Evolutionary conservation across 192 early-diverging fungal genomes (phyloP).

Genomic region (Umbelopsis vinacea): DNA sequence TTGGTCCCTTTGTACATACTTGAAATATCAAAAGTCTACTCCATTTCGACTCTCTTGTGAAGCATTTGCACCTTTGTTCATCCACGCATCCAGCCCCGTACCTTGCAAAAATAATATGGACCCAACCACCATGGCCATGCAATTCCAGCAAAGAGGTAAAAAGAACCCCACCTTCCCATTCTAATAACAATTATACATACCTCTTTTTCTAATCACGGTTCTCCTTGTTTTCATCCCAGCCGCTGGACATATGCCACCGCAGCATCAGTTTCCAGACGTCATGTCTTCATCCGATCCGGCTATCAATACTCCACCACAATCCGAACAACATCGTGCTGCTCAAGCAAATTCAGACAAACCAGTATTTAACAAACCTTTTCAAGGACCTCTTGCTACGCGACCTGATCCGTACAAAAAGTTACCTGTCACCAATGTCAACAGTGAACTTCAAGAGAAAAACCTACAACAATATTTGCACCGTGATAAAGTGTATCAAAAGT

Average conservation of each 20-base stretch:
- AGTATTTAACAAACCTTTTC: not conserved
- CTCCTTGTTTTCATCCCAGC: not conserved
- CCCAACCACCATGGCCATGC: constrained; percentile 13
- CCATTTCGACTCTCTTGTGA: not conserved
- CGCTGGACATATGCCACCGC: not conserved
- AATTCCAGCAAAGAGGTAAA: constrained; percentile 7
- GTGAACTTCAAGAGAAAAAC: constrained; percentile 26
- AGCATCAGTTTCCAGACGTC: not conserved
- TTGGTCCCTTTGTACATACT: constrained; percentile 6
- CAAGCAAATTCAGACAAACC: not conserved
- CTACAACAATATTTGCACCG: constrained; percentile 47
- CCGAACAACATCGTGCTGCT: not conserved
- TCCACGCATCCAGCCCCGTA: not conserved
- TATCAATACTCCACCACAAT: not conserved
- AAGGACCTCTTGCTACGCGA: not conserved
- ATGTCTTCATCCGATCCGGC: not conserved
- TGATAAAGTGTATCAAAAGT: constrained; percentile 51
- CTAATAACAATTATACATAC: not conserved
- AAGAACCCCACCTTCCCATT: no score
- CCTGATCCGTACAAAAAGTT: constrained; percentile 16
- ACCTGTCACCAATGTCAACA: constrained; percentile 13
- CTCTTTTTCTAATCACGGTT: not conserved
- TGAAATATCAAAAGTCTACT: not conserved
- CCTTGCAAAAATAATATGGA: not conserved
- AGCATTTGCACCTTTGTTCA: not conserved